Base-by-base conservation (phyloP, 2,329 filamentous ascomycete species). In the Cadophora malorum region DNA sequence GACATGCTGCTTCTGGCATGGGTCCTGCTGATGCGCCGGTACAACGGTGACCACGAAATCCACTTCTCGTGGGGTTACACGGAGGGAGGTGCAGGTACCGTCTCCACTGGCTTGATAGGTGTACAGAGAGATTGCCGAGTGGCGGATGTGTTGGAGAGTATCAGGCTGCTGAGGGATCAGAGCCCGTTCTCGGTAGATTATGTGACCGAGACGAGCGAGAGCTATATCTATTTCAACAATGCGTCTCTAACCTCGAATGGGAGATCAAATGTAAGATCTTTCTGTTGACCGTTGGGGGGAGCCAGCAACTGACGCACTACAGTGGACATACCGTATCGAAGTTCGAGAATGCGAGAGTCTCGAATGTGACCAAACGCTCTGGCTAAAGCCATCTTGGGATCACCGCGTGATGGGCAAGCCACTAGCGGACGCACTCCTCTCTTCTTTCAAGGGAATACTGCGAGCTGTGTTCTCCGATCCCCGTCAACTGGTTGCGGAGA, bases 321-420 rank as follows among this genome's bases (percentile, higher is more conserved):
- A 65, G 63, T 65, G 63, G 63, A 59, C 63, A 49, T 65, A 59
- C 41, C 63, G 55, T 19, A 65, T 65, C 31, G 63, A 65, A n/a
- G 55, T 65, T 19, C 53, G 56, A n/a, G 63, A 65, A 38, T 59
- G 63, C 33, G 55, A 59, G 41, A 62, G 38, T 33, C 45, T 50
- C 19, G 59, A 62, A 23, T 62, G 41, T 35, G 59, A 62, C 25
- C 59, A 62, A n/a, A 62, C 59, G 10, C 59, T 62, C 25, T 62
- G 59, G 59, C 59, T 62, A 9, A 62, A 62, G 23, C 45, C 59
- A 23, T 62, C 59, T 4, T 59, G 56, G 56, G 56, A 59, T 28
- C 56, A 59, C 21, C 56, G 56, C 2, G 56, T 59, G 5, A 59
- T 59, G 56, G 56, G 56, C 1, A 59, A 59, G n/a, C 56, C 56